Conservation (phyloP, 177 flowering plant genomes). For the Telopea speciosissima region DNA sequence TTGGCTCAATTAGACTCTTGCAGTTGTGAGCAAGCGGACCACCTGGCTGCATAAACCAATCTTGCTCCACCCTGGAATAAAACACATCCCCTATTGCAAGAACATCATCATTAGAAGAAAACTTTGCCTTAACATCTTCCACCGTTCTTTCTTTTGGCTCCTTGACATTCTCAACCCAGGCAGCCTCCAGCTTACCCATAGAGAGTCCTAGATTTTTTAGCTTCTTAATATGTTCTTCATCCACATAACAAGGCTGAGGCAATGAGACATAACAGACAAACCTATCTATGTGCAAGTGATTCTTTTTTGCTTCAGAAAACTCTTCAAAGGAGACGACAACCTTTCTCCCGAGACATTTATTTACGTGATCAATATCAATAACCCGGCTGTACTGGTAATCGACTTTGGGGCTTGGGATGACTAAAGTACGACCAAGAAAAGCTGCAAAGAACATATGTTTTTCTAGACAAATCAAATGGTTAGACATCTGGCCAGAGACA, state of each 20-base stretch:
- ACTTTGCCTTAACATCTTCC: conserved; percentile 61
- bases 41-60: conserved; percentile 96
- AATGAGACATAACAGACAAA: conserved; percentile 71
- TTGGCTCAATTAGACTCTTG: conserved; percentile 81
- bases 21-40: conserved; percentile 91
- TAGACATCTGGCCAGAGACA: conserved; percentile 92
- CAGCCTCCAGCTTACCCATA: conserved; percentile 60
- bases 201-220: conserved; percentile 61
- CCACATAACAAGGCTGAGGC: conserved; percentile 73
- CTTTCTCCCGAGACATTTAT: conserved; percentile 65
- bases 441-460: conserved; percentile 99
- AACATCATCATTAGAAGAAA: conserved; percentile 60
- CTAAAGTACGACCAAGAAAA: conserved; percentile 55
- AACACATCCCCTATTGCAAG: conserved; percentile 92
- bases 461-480: conserved; percentile 91
- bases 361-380: conserved; percentile 72
- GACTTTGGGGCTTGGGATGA: conserved; percentile 73
- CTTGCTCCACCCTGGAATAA: conserved; percentile 78
- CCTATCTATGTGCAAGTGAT: conserved; percentile 56
- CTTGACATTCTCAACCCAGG: conserved; percentile 78
- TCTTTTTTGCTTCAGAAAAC: conserved; percentile 52
- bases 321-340: conserved; percentile 75
- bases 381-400: conserved; percentile 74
- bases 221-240: conserved; percentile 76
- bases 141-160: conserved; percentile 51